Conservation (phyloP, 2,329 filamentous ascomycete genomes). For the Colletotrichum scovillei region DNA sequence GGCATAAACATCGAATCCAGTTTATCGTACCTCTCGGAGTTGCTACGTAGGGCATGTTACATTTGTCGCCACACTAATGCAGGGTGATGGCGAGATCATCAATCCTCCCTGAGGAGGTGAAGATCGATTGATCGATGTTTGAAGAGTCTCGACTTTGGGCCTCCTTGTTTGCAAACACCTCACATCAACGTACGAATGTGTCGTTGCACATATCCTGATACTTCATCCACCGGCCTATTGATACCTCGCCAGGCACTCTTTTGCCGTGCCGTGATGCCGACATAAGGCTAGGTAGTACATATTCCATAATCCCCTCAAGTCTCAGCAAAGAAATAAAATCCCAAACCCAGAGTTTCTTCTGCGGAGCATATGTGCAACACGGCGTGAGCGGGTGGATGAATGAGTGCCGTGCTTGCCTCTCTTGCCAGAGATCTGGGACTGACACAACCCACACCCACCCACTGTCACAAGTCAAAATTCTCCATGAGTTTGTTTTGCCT, state of each 20-base stretch:
- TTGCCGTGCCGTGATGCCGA: conserved; percentile 2
- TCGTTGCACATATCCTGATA: background rate
- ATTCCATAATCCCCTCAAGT: background rate
- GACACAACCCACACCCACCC: conserved; percentile 4
- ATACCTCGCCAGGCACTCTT: background rate
- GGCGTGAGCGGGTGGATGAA: background rate
- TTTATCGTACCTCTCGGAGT: background rate
- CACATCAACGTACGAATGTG: background rate
- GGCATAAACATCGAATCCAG: background rate
- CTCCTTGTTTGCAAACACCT: background rate
- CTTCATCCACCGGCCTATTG: background rate
- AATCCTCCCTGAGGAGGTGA: background rate
- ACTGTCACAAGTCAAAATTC: conserved; percentile 15
- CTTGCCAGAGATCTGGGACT: conserved; percentile 1
- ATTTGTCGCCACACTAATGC: background rate
- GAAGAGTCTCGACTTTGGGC: background rate
- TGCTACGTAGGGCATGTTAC: background rate
- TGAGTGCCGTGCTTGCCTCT: background rate
- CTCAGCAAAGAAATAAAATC: background rate
- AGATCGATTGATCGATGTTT: background rate
- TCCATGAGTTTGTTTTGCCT: conserved; percentile 21
- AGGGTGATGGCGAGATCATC: background rate
- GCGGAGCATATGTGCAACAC: background rate
- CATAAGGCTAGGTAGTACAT: background rate
- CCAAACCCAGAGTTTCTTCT: conserved; percentile 8